A percentile compares a stretch with the other conserved stretches of the same genome.
Evolutionary conservation across 75 land plant genomes (phyloP).

Genomic region (Gnetum montanum): DNA sequence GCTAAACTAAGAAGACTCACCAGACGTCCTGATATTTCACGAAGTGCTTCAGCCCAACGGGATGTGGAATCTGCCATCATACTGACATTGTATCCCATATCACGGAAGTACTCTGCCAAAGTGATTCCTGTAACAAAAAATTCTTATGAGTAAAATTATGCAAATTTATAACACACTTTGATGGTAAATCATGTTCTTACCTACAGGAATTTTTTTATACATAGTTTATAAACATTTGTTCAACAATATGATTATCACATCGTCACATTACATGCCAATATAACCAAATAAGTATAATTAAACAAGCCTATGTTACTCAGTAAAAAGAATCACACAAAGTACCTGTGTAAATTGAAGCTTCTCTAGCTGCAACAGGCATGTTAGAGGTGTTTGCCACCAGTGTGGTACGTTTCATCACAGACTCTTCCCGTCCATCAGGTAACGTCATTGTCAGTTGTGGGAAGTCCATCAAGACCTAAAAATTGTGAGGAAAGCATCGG

Average conservation of each 20-base stretch:
- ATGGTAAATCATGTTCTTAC: too few species aligned
- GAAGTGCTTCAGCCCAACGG: constrained; percentile 99
- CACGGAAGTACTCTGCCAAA: constrained; percentile 97
- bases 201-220: too few species aligned
- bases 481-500: neutral
- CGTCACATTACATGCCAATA: too few species aligned
- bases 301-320: too few species aligned
- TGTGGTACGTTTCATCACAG: constrained; percentile 99
- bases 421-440: constrained; percentile 99
- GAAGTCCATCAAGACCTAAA: constrained; percentile 98
- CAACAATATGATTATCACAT: too few species aligned
- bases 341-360: constrained; percentile 99
- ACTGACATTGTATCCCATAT: constrained; percentile 99
- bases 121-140: constrained; percentile 93
- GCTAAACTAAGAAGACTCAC: constrained; percentile 32
- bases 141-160: too few species aligned
- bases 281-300: too few species aligned
- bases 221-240: too few species aligned
- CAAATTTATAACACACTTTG: too few species aligned
- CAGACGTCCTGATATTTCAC: constrained; percentile 99
- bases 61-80: constrained; percentile 99
- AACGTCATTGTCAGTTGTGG: constrained; percentile 99
- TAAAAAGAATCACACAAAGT: neutral
- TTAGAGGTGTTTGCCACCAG: constrained; percentile 99
- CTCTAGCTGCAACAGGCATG: constrained; percentile 99